A percentile compares a stretch with the other conserved stretches of the same genome.
phyloP scores from a whole-genome alignment of 192 early-diverging fungal species.

The Backusella liffmaniae region DNA sequence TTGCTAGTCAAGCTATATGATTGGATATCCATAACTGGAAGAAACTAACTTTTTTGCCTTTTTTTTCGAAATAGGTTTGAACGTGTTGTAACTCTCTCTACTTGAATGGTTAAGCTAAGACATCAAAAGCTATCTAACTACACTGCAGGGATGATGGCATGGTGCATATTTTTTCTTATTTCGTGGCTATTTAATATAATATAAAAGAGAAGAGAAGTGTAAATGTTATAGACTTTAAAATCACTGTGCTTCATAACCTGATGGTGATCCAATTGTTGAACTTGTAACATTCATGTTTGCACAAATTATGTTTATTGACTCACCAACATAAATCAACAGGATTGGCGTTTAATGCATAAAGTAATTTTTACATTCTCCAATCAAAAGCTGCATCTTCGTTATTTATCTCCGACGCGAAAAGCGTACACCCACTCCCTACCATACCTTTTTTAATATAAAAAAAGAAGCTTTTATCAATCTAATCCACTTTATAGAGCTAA shows the following conservation, averaged over 20 bases:
- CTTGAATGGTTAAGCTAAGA: background rate
- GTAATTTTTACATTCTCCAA: background rate
- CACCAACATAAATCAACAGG: slow-evolving; percentile 1
- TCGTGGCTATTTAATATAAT: background rate
- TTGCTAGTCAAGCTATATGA: background rate
- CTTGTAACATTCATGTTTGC: slow-evolving; percentile 1
- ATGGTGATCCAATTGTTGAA: background rate
- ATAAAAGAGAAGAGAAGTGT: background rate
- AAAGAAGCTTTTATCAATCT: background rate
- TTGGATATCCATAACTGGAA: slow-evolving; percentile 16
- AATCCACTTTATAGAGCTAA: background rate
- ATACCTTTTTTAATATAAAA: background rate
- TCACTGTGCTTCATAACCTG: background rate
- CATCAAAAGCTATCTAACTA: background rate
- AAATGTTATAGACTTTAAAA: background rate
- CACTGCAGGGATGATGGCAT: background rate
- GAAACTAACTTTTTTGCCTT: slow-evolving; percentile 11
- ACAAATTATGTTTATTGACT: background rate
- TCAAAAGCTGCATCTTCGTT: background rate
- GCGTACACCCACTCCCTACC: background rate
- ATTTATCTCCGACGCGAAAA: slow-evolving; percentile 1
- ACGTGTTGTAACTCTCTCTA: background rate
- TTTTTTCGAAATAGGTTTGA: background rate
- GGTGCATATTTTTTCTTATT: background rate
- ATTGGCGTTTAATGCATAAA: slow-evolving; percentile 3